Base-by-base conservation (phyloP, 495 filamentous ascomycete genomes). In the Penicillium pancosmium region DNA sequence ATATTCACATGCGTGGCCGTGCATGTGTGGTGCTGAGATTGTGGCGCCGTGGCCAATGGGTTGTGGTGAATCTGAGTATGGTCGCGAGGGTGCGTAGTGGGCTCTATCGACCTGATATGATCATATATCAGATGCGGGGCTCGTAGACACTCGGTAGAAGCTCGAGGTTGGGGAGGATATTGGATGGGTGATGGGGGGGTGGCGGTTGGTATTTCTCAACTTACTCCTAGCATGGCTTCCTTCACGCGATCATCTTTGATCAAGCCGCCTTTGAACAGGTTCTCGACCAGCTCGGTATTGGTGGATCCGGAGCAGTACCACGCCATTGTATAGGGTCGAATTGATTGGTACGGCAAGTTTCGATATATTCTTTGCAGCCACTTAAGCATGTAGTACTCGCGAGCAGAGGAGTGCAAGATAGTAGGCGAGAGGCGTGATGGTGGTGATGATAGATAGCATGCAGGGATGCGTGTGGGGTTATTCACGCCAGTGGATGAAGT, bases 1-100 rank as follows among this genome's bases (percentile, higher is more conserved):
- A 25, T 85, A 80, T 72, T 91, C 87, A 52, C 83, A 81, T 35
- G 89, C 89, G 35, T 86, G 80, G 68, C 91, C 93, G 76, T 98
- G 94, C 91, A 98, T 98, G 80, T 98, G 94, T 16, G 94, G 94
- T 19, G 94, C 94, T 31, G 89, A 93, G 64, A 98, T 98, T 52
- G 95, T 98, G 52, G 94, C 94, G 15, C 71, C 63, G 72, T 90
- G 85, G 52, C 95, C 93, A 74, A 98, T 98, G 55, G 84, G 68
- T 72, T 98, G 93, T 9, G 94, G 94, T 23, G 87, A 90, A 81
- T 98, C 94, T 52, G 90, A 84, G 77, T 98, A 98, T 1, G 94
- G 84, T 48, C 84, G 82, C 18, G 86, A 82, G 5, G 80, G 82
- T 27, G 78, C 75, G 79, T 93, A 98, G 74, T 97, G 85, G 3